A percentile compares a stretch with the other conserved stretches of the same genome.
Evolutionary conservation across 2,329 filamentous ascomycete genomes (phyloP).

Genomic region (Colletotrichum eremochloae): DNA sequence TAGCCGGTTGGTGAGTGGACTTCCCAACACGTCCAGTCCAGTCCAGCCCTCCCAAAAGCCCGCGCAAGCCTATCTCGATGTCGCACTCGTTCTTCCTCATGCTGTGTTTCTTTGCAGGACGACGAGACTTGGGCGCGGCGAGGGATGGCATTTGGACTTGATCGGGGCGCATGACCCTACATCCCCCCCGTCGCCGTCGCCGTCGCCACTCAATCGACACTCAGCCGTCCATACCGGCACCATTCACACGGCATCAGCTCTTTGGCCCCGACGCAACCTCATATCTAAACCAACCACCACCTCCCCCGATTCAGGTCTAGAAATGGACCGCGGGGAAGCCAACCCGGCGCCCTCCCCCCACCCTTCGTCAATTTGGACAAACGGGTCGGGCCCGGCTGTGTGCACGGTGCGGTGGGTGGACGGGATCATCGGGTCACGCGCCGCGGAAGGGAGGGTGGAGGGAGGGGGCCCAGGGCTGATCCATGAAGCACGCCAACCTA

Average conservation of each 20-base stretch:
- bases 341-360: slow-evolving; percentile 36
- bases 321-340: slow-evolving; percentile 40
- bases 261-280: neutral
- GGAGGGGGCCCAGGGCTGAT: neutral
- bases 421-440: slow-evolving; percentile 24
- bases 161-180: no score
- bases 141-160: no score
- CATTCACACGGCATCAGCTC: slow-evolving; percentile 17
- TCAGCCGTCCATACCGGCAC: slow-evolving; percentile 49
- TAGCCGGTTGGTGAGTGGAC: no score
- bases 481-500: slow-evolving; percentile 30
- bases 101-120: no score
- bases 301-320: no score
- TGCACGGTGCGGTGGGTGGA: slow-evolving; percentile 42
- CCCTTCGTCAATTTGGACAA: slow-evolving; percentile 35
- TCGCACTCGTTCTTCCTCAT: no score
- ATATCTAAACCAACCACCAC: no score
- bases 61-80: no score
- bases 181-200: slow-evolving; percentile 40
- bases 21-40: no score
- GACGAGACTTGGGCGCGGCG: no score
- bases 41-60: no score
- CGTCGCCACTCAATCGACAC: slow-evolving; percentile 49
- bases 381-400: slow-evolving; percentile 40
- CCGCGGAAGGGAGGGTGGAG: no score